phyloP scores from a whole-genome alignment of 805 yeast species.

The Lipomyces spencermartinsiae region DNA sequence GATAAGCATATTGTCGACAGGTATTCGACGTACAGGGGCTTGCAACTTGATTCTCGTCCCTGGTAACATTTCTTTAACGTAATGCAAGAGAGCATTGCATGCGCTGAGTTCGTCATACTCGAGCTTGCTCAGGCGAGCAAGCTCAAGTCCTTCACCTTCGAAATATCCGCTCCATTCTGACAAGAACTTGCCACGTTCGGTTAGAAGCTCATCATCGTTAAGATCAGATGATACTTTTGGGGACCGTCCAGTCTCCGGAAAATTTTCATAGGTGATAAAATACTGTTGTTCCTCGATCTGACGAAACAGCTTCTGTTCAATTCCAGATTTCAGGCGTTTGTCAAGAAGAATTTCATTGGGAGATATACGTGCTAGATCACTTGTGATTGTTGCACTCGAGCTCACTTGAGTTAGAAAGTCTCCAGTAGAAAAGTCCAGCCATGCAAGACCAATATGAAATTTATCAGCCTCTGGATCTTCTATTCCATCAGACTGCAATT shows the following conservation, averaged over 20 bases:
- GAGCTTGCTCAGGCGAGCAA: constrained; percentile 46
- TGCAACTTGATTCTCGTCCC: constrained; percentile 66
- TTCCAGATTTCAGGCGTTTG: constrained; percentile 8
- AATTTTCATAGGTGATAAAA: constrained; percentile 50
- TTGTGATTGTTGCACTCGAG: constrained; percentile 61
- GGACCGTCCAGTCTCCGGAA: background rate
- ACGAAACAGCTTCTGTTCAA: constrained; percentile 17
- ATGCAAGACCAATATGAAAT: constrained; percentile 67
- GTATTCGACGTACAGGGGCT: constrained; percentile 65
- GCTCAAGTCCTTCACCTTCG: constrained; percentile 39
- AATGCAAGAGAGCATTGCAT: constrained; percentile 66
- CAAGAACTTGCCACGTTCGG: constrained; percentile 8
- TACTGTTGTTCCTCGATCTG: constrained; percentile 41
- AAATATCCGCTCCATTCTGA: constrained; percentile 25
- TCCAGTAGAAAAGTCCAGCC: constrained; percentile 91
- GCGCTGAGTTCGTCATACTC: constrained; percentile 62
- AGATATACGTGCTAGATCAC: constrained; percentile 75
- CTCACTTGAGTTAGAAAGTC: constrained; percentile 73
- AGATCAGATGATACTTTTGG: background rate
- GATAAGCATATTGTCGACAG: constrained; percentile 67
- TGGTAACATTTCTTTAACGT: constrained; percentile 76
- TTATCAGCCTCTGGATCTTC: constrained; percentile 23
- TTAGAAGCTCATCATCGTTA: background rate
- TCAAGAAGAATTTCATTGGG: constrained; percentile 78
- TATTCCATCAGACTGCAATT: constrained; percentile 17